Conservation (phyloP, 768 basidiomycete species). For the Paxillus ammoniavirescens region DNA sequence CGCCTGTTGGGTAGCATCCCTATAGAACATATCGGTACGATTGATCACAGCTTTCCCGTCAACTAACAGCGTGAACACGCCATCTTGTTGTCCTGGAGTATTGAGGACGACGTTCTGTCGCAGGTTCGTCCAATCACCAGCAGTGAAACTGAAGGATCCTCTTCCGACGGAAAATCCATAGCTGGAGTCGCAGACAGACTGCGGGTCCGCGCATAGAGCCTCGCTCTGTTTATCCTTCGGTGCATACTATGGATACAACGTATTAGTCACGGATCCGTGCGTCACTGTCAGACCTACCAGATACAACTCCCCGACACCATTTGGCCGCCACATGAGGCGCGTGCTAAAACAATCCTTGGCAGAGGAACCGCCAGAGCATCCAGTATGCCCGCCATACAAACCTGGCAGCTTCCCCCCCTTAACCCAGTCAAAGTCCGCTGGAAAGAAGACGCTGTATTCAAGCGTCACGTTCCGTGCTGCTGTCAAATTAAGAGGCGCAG, state of each 20-base stretch:
- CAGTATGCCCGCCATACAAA: slow-evolving; percentile 63
- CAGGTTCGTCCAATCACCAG: slow-evolving; percentile 70
- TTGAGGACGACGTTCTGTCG: slow-evolving; percentile 71
- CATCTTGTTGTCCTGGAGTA: slow-evolving; percentile 70
- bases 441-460: slow-evolving; percentile 77
- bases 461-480: slow-evolving; percentile 54
- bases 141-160: slow-evolving; percentile 61
- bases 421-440: slow-evolving; percentile 71
- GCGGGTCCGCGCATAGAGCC: slow-evolving; percentile 54
- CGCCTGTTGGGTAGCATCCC: slow-evolving; percentile 34
- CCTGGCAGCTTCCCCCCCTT: slow-evolving; percentile 85
- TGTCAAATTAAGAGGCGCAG: slow-evolving; percentile 43
- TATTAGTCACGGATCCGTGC: not conserved
- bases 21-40: slow-evolving; percentile 61
- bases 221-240: slow-evolving; percentile 67
- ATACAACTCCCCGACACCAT: slow-evolving; percentile 74
- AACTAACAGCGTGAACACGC: slow-evolving; percentile 62
- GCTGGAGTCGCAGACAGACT: slow-evolving; percentile 57
- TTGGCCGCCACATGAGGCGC: slow-evolving; percentile 75
- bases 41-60: slow-evolving; percentile 54
- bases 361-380: slow-evolving; percentile 72
- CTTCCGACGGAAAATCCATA: slow-evolving; percentile 80
- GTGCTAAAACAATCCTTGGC: slow-evolving; percentile 81
- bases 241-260: slow-evolving; percentile 54
- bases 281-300: slow-evolving; percentile 43